Evolutionary conservation across 2,329 filamentous ascomycete species (phyloP), one percentile per base, ranked within the genome.

Genomic region (Shiraia sp.): DNA sequence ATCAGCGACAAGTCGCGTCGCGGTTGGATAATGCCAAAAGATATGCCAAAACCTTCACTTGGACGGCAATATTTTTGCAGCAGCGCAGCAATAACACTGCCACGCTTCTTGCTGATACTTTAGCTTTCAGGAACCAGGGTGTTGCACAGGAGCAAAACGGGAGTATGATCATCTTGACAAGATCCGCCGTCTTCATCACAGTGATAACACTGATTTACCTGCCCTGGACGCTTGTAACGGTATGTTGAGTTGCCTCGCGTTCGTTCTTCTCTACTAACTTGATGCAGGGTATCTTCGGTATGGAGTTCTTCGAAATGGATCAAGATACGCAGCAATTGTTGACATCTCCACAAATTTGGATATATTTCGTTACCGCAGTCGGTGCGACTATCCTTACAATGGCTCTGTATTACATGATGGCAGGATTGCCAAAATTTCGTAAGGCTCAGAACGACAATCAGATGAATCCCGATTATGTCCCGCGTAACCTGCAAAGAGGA

Each of bases 221-320:
- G 3, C 50, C 50, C 5, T 45, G 40, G 26, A 40, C 43, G 4
- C 41, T 50, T 17, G 30, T 47, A 16, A 48, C 36, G 35, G 33
- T 36, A 36, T 12, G 33, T 36, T 19, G 23, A 27, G n/a, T 10
- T 9, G 14, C 9, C 8, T 9, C 5, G 14, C 13, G 10, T 28
- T 13, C 4, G 17, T 36, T 10, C 19, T 2, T 17, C 10, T 12
- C 33, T 36, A 10, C 27, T 6, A 3, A 10, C 9, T 9, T n/a
- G 17, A 32, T 33, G 8, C 56, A 68, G 66, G 68, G 70, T 1
- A 14, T 49, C 16, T 32, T 49, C 15, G 45, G 42, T 15, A 49
- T 35, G 33, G 33, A 46, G n/a, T 30, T 49, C 17, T 49, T 49
- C 37, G 35, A 32, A 8, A 36, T 42, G 28, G 37, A 42, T 9